Percentiles rank a stretch among this genome's conserved stretches.
These are phyloP conservation scores for Delitschia confertaspora DNA, from an alignment of 495 filamentous ascomycete species.

Conservation along the genomic window DNA sequence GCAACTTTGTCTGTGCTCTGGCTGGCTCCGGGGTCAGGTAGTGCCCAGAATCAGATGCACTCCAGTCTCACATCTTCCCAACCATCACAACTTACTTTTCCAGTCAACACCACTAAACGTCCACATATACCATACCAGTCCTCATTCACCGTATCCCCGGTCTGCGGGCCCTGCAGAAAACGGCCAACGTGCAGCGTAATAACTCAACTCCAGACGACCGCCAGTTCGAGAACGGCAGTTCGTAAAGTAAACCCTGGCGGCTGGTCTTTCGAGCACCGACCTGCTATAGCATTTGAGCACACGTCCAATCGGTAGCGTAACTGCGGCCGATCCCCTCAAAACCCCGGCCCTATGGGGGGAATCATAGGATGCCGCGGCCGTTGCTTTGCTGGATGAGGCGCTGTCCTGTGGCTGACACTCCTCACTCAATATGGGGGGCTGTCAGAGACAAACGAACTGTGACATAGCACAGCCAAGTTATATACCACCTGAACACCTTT, in stretches of 20 bases:
- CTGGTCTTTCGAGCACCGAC: slow-evolving; percentile 4
- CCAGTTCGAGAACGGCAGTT: slow-evolving; percentile 5
- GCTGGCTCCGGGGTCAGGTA: no score
- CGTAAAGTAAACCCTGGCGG: slow-evolving; percentile 19
- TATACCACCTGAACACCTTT: no score
- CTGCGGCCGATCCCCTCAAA: neutral
- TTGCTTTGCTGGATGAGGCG: neutral
- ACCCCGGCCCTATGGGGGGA: no score
- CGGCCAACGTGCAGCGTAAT: slow-evolving; percentile 18
- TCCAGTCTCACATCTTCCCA: slow-evolving; percentile 9
- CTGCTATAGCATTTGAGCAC: no score
- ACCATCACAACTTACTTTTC: neutral
- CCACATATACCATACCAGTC: neutral
- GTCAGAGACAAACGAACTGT: neutral
- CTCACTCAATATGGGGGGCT: no score
- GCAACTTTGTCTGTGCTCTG: no score
- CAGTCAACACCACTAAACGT: slow-evolving; percentile 5
- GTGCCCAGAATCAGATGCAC: no score
- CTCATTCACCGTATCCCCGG: slow-evolving; percentile 17
- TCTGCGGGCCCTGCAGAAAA: slow-evolving; percentile 17
- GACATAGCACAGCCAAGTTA: neutral
- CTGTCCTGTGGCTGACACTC: no score
- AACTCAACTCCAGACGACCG: slow-evolving; percentile 2
- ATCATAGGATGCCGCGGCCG: neutral
- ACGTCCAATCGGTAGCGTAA: slow-evolving; percentile 1